Evolutionary conservation across 2,329 filamentous ascomycete genomes (phyloP).

Genomic region (Phyllosticta citribraziliensis): DNA sequence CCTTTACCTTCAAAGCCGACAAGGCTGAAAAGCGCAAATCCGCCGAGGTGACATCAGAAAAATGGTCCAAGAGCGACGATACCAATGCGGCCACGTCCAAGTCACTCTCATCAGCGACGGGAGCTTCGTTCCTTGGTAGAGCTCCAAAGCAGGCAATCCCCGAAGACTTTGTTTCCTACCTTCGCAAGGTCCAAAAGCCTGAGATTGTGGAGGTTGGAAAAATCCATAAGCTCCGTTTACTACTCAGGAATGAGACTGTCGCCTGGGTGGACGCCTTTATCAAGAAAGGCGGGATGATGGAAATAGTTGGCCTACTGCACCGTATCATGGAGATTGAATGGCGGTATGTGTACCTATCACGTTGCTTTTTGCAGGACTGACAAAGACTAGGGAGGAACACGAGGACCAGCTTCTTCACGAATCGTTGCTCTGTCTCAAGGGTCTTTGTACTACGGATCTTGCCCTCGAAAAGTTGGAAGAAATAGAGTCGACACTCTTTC

Average conservation of each 20-base stretch:
- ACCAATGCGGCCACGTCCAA: constrained; percentile 51
- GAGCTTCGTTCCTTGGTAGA: constrained; percentile 52
- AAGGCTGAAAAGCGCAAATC: constrained; percentile 70
- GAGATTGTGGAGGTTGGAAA: constrained; percentile 86
- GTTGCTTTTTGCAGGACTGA: neutral
- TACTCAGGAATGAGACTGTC: constrained; percentile 90
- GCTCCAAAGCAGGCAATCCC: constrained; percentile 66
- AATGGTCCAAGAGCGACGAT: constrained; percentile 31
- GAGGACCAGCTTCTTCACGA: constrained; percentile 91
- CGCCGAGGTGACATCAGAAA: constrained; percentile 23
- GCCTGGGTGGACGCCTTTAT: constrained; percentile 93
- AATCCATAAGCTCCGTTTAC: constrained; percentile 79
- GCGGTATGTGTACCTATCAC: constrained; percentile 48
- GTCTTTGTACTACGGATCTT: constrained; percentile 80
- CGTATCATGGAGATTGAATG: constrained; percentile 94
- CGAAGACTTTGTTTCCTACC: constrained; percentile 75
- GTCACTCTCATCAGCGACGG: constrained; percentile 44
- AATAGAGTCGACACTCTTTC: constrained; percentile 74
- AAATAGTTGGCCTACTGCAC: constrained; percentile 76
- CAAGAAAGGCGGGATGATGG: constrained; percentile 78
- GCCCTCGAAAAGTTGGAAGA: constrained; percentile 72
- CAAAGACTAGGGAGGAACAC: constrained; percentile 67
- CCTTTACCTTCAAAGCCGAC: constrained; percentile 69
- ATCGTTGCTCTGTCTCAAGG: constrained; percentile 85
- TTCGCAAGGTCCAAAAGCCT: constrained; percentile 71